phyloP scores from a whole-genome alignment of 1,284 basidiomycete species.

The Trichosporon sp. region DNA sequence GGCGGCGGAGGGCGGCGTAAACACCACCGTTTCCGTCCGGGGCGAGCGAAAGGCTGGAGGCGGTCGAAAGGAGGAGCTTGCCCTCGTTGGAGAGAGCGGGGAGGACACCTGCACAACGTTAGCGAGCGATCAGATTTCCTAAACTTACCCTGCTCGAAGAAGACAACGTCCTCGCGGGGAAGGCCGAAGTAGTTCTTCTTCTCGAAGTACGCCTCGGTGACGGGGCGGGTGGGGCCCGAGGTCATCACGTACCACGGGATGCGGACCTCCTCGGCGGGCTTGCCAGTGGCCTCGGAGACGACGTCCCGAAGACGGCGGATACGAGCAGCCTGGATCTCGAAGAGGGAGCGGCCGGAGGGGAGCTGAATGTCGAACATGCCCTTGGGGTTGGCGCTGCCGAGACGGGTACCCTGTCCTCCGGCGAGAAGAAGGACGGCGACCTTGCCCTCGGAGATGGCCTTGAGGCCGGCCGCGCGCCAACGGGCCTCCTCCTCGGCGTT shows the following conservation, averaged over 20 bases:
- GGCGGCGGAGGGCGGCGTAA: constrained; percentile 83
- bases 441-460: constrained; percentile 72
- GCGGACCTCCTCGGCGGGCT: constrained; percentile 57
- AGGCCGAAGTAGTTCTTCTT: constrained; percentile 81
- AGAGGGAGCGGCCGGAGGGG: constrained; percentile 86
- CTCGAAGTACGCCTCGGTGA: constrained; percentile 82
- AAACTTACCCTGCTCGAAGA: constrained; percentile 91
- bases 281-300: constrained; percentile 58
- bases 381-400: constrained; percentile 89
- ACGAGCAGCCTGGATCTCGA: constrained; percentile 94
- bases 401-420: constrained; percentile 92
- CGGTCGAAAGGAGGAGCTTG: constrained; percentile 81
- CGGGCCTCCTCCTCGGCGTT: constrained; percentile 58
- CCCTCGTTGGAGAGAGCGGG: constrained; percentile 93
- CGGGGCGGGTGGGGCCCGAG: constrained; percentile 83
- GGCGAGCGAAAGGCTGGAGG: constrained; percentile 77
- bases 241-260: constrained; percentile 99
- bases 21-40: constrained; percentile 98
- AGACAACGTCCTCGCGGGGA: constrained; percentile 69
- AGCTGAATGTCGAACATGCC: constrained; percentile 97
- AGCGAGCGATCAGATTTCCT: constrained; percentile 5
- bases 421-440: constrained; percentile 96
- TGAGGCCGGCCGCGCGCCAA: constrained; percentile 71
- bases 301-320: constrained; percentile 76
- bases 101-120: constrained; percentile 66